phyloP scores from a whole-genome alignment of 1,139 yeast genomes.

The Sugiyamaella novakii region DNA sequence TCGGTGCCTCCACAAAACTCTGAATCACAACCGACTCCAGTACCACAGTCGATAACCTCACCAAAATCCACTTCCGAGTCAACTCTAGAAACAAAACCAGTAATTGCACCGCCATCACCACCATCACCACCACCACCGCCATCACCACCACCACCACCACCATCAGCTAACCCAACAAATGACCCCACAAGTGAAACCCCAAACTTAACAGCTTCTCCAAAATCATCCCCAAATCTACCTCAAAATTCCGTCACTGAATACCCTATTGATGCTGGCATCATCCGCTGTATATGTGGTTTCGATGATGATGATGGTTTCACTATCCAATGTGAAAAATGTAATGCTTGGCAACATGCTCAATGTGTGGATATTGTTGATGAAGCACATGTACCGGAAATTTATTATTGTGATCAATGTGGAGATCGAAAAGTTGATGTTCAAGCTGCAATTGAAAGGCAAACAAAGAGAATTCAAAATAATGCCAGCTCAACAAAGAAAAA shows the following conservation, averaged over 20 bases:
- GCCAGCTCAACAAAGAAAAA: constrained; percentile 1
- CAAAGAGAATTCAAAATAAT: constrained; percentile 26
- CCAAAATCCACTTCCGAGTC: neutral
- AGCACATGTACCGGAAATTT: constrained; percentile 80
- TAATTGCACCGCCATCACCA: neutral
- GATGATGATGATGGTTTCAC: constrained; percentile 96
- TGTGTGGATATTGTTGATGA: constrained; percentile 79
- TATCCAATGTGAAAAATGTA: constrained; percentile 88
- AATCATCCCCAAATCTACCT: no score
- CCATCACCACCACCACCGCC: neutral
- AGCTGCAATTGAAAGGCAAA: constrained; percentile 47
- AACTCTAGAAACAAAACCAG: neutral
- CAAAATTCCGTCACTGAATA: no score
- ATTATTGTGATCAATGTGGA: constrained; percentile 79
- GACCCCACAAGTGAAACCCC: neutral
- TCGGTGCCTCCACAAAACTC: no score
- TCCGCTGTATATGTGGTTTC: constrained; percentile 86
- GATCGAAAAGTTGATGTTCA: constrained; percentile 57
- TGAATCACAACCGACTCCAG: neutral
- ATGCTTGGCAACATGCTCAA: constrained; percentile 91
- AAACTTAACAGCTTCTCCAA: no score
- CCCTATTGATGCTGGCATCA: constrained; percentile 67
- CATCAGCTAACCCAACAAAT: neutral
- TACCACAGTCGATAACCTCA: no score
- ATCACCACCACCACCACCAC: neutral